These are phyloP conservation scores for Lasiosphaeria hispida DNA, from an alignment of 495 filamentous ascomycete genomes.

Conservation along the genomic window DNA sequence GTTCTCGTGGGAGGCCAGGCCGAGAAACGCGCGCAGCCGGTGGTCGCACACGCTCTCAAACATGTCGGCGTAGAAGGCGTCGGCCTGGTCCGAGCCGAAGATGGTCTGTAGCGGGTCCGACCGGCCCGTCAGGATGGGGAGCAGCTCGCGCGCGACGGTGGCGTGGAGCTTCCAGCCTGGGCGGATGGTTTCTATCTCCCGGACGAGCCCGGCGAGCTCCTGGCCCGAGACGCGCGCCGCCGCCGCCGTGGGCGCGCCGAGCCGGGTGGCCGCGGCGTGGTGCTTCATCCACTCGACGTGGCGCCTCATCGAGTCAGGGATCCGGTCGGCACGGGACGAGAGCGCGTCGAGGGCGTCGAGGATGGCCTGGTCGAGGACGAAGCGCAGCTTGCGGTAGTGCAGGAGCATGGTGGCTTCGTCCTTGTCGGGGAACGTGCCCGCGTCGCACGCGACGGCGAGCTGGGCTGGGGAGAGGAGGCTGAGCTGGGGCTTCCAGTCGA, in stretches of 20 bases:
- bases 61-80: conserved; percentile 28
- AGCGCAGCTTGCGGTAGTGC: conserved; percentile 17
- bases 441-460: conserved; percentile 15
- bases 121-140: conserved; percentile 39
- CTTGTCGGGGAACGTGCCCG: conserved; percentile 15
- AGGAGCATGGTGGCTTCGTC: conserved; percentile 15
- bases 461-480: conserved; percentile 26
- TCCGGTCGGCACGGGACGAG: conserved; percentile 10
- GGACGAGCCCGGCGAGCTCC: conserved; percentile 6
- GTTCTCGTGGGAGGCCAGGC: conserved; percentile 37
- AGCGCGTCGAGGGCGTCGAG: conserved; percentile 9
- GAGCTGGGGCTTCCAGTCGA: conserved; percentile 35
- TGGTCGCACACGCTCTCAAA: conserved; percentile 23
- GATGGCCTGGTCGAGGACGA: too few relatives aligned
- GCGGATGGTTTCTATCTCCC: conserved; percentile 19
- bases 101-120: conserved; percentile 39
- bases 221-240: conserved; percentile 11
- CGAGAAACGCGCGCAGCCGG: conserved; percentile 21
- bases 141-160: conserved; percentile 30
- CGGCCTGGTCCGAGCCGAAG: conserved; percentile 22
- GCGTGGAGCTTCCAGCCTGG: conserved; percentile 29
- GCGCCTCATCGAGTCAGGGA: conserved; percentile 13
- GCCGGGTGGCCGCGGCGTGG: conserved; percentile 9
- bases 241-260: conserved; percentile 3
- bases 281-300: conserved; percentile 30